Conservation (phyloP, 768 basidiomycete species). For the Kwoniella heveanensis region DNA sequence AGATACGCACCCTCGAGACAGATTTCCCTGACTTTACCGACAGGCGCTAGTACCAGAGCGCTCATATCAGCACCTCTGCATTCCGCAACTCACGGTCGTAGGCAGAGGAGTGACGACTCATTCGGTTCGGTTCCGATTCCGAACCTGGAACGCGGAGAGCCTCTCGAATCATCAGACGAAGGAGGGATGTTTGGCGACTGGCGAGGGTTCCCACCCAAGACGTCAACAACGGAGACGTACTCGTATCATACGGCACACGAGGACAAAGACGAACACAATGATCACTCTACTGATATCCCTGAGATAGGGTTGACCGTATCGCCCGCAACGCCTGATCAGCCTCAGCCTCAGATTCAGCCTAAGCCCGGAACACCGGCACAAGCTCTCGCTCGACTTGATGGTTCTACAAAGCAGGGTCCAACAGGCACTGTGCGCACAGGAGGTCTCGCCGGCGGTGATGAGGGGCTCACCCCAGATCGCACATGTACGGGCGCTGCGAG, state of each 20-base stretch:
- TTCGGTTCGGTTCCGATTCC: background rate
- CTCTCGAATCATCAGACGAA: background rate
- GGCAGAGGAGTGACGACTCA: background rate
- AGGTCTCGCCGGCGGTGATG: background rate
- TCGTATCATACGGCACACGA: conserved; percentile 2
- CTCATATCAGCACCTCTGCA: background rate
- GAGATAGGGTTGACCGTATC: background rate
- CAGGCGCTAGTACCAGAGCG: background rate
- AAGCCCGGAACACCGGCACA: background rate
- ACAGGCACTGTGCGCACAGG: no score
- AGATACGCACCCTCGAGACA: background rate
- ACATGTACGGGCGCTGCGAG: background rate
- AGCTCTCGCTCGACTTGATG: background rate
- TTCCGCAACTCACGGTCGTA: background rate
- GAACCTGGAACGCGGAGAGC: background rate
- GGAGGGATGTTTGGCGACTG: conserved; percentile 13
- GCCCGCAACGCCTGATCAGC: background rate
- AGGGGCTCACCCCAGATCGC: no score
- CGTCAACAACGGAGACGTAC: no score
- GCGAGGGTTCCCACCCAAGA: conserved; percentile 13
- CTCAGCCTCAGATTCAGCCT: no score
- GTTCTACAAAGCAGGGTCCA: background rate
- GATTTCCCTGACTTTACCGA: background rate
- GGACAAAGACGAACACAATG: no score
- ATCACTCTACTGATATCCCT: background rate